Conservation (phyloP, 768 basidiomycete species). For the Hygrophoropsis aurantiaca region DNA sequence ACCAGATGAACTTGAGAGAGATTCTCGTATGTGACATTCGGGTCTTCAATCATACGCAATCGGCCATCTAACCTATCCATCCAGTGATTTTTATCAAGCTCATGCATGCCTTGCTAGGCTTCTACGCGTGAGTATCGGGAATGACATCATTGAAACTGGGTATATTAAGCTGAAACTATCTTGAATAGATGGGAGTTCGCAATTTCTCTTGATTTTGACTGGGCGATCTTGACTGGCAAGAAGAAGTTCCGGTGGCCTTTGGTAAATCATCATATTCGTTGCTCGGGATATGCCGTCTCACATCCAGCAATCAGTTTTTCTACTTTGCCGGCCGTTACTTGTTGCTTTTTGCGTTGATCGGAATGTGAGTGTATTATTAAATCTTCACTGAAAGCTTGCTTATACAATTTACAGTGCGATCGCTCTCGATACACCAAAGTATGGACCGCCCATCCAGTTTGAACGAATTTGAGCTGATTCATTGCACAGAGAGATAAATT, state of each 20-base stretch:
- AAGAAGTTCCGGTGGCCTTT: conserved; percentile 48
- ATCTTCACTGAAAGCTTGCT: neutral
- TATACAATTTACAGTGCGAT: conserved; percentile 22
- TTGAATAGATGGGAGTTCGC: conserved; percentile 43
- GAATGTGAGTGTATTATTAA: conserved; percentile 37
- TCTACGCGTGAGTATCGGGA: conserved; percentile 39
- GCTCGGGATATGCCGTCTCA: too few species aligned
- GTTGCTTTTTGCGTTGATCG: conserved; percentile 44
- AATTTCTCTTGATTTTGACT: conserved; percentile 43
- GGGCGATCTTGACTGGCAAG: conserved; percentile 39
- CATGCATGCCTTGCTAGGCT: conserved; percentile 44
- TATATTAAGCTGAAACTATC: too few species aligned
- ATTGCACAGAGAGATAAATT: conserved; percentile 35
- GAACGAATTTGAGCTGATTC: neutral
- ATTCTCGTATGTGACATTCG: conserved; percentile 30
- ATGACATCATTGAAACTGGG: neutral
- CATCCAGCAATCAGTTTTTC: conserved; percentile 43
- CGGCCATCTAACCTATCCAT: conserved; percentile 1
- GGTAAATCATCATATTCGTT: too few species aligned
- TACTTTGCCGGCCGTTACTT: conserved; percentile 47
- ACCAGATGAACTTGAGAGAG: conserved; percentile 32
- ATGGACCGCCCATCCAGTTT: conserved; percentile 8
- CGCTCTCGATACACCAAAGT: conserved; percentile 38
- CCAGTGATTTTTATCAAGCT: conserved; percentile 39
- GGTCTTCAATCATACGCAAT: neutral